phyloP scores from a whole-genome alignment of 163 green algal genomes.

The Chlamydomonas reinhardtii region DNA sequence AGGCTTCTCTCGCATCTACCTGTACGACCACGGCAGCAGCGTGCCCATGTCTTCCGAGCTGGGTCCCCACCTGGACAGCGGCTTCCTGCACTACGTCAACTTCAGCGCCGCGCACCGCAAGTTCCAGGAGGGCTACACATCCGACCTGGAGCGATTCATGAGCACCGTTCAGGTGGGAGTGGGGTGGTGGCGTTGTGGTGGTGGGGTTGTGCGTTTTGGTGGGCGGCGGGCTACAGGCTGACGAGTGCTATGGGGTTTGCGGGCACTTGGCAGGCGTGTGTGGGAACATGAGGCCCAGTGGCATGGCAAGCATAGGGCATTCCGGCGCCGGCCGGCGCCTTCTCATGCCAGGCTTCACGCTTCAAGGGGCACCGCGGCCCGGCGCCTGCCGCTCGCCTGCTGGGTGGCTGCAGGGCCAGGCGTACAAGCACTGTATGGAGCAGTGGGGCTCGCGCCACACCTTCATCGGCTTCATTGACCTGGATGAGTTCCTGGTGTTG shows the following conservation, averaged over 20 bases:
- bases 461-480: conserved; percentile 63
- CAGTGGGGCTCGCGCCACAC: conserved; percentile 21
- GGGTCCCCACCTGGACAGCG: conserved; percentile 31
- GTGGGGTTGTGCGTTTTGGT: not conserved
- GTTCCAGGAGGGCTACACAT: conserved; percentile 52
- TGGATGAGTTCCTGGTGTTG: conserved; percentile 60
- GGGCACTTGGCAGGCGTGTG: no score
- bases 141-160: conserved; percentile 49
- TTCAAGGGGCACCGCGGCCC: no score
- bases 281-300: no score
- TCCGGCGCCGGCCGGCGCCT: no score
- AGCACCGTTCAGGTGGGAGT: conserved; percentile 46
- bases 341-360: no score
- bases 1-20: conserved; percentile 64
- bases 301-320: no score
- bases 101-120: conserved; percentile 44
- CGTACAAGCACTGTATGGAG: conserved; percentile 54
- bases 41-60: conserved; percentile 20
- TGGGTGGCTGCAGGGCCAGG: conserved; percentile 16
- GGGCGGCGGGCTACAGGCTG: no score
- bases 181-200: not conserved
- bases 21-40: conserved; percentile 71
- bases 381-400: no score
- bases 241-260: not conserved
- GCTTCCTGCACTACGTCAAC: conserved; percentile 60